Evolutionary conservation across 2,329 filamentous ascomycete species (phyloP).

Genomic region (Thermoascus crustaceus): DNA sequence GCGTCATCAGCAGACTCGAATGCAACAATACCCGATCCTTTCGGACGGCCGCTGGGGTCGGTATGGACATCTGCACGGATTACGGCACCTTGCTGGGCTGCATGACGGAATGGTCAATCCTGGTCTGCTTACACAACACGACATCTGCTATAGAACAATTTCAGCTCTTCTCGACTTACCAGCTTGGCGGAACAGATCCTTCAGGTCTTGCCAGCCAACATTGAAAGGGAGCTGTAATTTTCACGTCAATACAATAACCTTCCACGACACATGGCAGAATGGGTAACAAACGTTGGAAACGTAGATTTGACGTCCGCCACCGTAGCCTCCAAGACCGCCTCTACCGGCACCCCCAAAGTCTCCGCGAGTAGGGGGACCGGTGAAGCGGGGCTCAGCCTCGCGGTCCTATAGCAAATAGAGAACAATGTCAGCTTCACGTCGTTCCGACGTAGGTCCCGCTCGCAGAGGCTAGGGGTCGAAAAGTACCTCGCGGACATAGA

Average conservation of each 20-base stretch:
- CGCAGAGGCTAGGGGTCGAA: not conserved
- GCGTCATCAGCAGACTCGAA: constrained; percentile 94
- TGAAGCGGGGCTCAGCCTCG: constrained; percentile 95
- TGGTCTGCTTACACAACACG: constrained; percentile 5
- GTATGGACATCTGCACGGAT: constrained; percentile 93
- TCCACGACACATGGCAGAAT: constrained; percentile 14
- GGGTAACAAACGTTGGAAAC: constrained; percentile 86
- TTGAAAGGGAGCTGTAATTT: constrained; percentile 78
- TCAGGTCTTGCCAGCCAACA: constrained; percentile 97
- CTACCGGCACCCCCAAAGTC: constrained; percentile 50
- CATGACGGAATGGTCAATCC: constrained; percentile 24
- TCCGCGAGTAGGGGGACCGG: constrained; percentile 61
- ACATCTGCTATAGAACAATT: constrained; percentile 10
- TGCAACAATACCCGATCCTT: constrained; percentile 93
- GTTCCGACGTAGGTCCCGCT: not conserved
- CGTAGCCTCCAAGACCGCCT: constrained; percentile 46
- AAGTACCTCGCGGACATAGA: constrained; percentile 92
- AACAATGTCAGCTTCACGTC: not conserved
- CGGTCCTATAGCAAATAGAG: constrained; percentile 60
- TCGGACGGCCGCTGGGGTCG: constrained; percentile 83
- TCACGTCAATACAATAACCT: constrained; percentile 29
- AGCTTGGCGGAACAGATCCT: constrained; percentile 97
- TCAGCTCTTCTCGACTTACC: constrained; percentile 53
- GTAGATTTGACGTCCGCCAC: constrained; percentile 83
- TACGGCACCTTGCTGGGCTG: constrained; percentile 59